Evolutionary conservation across 83 land plant species (phyloP).

Genomic region (Larix sibirica): DNA sequence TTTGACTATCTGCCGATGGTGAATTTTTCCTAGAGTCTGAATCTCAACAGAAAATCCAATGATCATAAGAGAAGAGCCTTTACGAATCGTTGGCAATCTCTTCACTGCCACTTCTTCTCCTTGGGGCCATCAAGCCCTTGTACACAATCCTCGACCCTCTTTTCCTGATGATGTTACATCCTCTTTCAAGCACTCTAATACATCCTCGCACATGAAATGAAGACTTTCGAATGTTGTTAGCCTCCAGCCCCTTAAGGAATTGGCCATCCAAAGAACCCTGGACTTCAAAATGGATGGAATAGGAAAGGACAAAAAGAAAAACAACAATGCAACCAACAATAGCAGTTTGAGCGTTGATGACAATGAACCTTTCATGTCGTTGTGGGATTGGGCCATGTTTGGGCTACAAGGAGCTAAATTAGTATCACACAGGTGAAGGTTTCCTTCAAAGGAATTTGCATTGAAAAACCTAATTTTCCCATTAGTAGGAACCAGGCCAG

Average conservation of each 20-base stretch:
- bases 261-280: constrained; percentile 22
- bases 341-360: constrained; percentile 45
- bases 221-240: constrained; percentile 64
- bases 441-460: constrained; percentile 50
- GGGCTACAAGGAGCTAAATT: constrained; percentile 37
- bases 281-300: constrained; percentile 48
- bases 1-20: constrained; percentile 85
- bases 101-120: constrained; percentile 71
- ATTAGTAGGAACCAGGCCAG: constrained; percentile 48
- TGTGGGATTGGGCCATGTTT: neutral
- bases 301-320: constrained; percentile 54
- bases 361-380: constrained; percentile 7
- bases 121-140: no score
- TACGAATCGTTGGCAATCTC: constrained; percentile 48
- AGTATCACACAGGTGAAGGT: constrained; percentile 55
- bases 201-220: constrained; percentile 44
- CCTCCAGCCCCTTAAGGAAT: constrained; percentile 44
- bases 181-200: constrained; percentile 69
- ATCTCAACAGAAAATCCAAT: constrained; percentile 86
- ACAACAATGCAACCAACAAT: constrained; percentile 48
- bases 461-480: constrained; percentile 64
- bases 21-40: constrained; percentile 72
- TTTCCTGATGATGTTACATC: constrained; percentile 62
- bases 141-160: constrained; percentile 83
- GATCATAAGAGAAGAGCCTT: constrained; percentile 40